Evolutionary conservation across 768 basidiomycete species (phyloP), one percentile per base, ranked within the genome.

Genomic region (Termitomyces sp.): DNA sequence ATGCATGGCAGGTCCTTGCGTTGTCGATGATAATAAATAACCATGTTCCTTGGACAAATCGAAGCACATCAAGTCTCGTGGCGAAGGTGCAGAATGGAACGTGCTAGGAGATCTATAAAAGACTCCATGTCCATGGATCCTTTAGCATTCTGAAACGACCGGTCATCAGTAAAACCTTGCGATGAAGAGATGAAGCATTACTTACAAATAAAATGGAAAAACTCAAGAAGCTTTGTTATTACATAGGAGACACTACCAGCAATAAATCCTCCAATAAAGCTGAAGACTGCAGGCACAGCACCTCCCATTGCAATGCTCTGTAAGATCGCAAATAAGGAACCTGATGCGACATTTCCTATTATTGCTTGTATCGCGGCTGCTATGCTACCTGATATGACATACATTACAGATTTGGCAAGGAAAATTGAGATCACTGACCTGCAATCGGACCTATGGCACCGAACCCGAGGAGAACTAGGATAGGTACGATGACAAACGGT

Each of bases 301-400:
- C 49, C 55, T 5, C 63, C 63, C 63, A 61, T 64, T 5, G 60
- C 63, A 18, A 61, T 61, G 48, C 60, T 59, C 35, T 64, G 63
- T n/a, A 60, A 58, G 35, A 64, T 30, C 9, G 63, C 60, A 55
- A 64, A 64, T 1, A 46, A 10, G 0, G 63, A 64, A 0, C 61
- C 63, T 6, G 49, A 50, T 1, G 28, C 28, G 4, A 61, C 47
- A 18, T 16, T 54, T 13, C 60, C 60, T 1, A 61, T 40, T 18
- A 35, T 32, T 3, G 56, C 50, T 10, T 61, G 60, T 6, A 61
- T 49, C 2, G 33, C 35, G 5, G 60, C 60, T 0, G 60, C 60
- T 0, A 57, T 23, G 3, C 46, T 57, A 9, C 56, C 60, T 56
- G 47, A 35, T 20, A 20, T 18, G 1, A 47, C 12, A 23, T n/a